Evolutionary conservation across 2,329 filamentous ascomycete genomes (phyloP).

Genomic region (Ceratocystis ficicola): DNA sequence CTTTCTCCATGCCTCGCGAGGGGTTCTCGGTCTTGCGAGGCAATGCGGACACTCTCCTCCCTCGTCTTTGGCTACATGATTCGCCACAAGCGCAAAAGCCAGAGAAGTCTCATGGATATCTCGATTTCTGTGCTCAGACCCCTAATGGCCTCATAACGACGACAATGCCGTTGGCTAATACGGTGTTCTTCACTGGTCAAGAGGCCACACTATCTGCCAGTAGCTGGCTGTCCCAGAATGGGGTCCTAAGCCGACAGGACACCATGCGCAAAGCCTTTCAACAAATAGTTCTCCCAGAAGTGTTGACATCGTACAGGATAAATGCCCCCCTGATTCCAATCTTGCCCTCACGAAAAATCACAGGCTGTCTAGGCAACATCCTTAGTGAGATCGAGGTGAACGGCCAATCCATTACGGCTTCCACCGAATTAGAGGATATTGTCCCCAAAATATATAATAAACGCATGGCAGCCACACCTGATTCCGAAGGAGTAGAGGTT

Average conservation of each 20-base stretch:
- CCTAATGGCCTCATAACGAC: slow-evolving; percentile 27
- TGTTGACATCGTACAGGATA: slow-evolving; percentile 19
- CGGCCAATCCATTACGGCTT: slow-evolving; percentile 46
- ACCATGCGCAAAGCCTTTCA: slow-evolving; percentile 33
- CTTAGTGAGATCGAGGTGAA: slow-evolving; percentile 48
- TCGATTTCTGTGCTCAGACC: slow-evolving; percentile 11
- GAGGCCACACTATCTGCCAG: slow-evolving; percentile 44
- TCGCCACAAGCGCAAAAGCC: slow-evolving; percentile 12
- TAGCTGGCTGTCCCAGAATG: slow-evolving; percentile 24
- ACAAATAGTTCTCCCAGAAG: slow-evolving; percentile 26
- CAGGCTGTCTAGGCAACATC: slow-evolving; percentile 65
- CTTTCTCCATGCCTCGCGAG: slow-evolving; percentile 3
- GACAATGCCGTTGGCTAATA: slow-evolving; percentile 61
- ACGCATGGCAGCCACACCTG: slow-evolving; percentile 26
- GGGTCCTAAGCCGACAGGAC: slow-evolving; percentile 25
- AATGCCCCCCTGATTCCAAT: slow-evolving; percentile 47
- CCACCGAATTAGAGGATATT: slow-evolving; percentile 54
- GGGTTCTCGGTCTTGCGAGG: slow-evolving; percentile 23
- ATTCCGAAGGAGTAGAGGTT: slow-evolving; percentile 46
- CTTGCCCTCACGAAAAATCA: slow-evolving; percentile 49
- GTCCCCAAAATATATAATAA: slow-evolving; percentile 47
- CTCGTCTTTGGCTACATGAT: slow-evolving; percentile 11
- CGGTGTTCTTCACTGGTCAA: slow-evolving; percentile 59
- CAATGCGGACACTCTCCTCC: slow-evolving; percentile 15
- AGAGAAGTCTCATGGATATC: slow-evolving; percentile 17